A percentile compares a stretch with the other conserved stretches of the same genome.
Evolutionary conservation across 441 rosid species (phyloP).

Genomic region (Bruguiera hainesii): DNA sequence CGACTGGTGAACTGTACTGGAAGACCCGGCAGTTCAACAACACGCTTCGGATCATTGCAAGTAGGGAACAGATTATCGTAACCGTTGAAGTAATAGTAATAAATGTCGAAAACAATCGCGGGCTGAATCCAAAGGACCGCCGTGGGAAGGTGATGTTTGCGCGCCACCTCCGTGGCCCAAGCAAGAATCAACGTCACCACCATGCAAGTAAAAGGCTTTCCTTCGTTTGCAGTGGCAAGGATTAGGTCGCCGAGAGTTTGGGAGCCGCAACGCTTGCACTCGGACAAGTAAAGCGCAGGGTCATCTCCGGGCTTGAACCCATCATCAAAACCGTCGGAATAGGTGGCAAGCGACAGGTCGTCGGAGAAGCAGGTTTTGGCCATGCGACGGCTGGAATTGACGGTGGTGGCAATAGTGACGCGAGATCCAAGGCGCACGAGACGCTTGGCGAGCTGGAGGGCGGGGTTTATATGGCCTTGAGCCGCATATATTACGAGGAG

Average conservation of each 20-base stretch:
- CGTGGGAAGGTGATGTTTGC: conserved; percentile 30
- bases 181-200: conserved; percentile 42
- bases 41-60: conserved; percentile 16
- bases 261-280: conserved; percentile 38
- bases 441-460: conserved; percentile 54
- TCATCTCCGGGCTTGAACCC: conserved; percentile 27
- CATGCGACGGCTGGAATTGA: conserved; percentile 45
- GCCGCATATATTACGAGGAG: conserved; percentile 31
- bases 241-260: conserved; percentile 37
- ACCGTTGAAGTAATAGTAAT: conserved; percentile 43
- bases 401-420: conserved; percentile 44
- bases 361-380: conserved; percentile 17
- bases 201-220: conserved; percentile 37
- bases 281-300: conserved; percentile 21
- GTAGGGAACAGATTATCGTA: conserved; percentile 20
- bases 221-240: conserved; percentile 8
- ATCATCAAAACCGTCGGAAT: conserved; percentile 58
- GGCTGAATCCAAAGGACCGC: conserved; percentile 56
- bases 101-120: conserved; percentile 42
- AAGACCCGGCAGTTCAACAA: conserved; percentile 32
- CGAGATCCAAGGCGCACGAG: conserved; percentile 35
- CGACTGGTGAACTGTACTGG: conserved; percentile 23
- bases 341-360: conserved; percentile 37
- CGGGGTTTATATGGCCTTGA: conserved; percentile 54
- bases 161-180: conserved; percentile 51